Evolutionary conservation across 768 basidiomycete genomes (phyloP).

Genomic region (Chalciporus pseudorubinellus): DNA sequence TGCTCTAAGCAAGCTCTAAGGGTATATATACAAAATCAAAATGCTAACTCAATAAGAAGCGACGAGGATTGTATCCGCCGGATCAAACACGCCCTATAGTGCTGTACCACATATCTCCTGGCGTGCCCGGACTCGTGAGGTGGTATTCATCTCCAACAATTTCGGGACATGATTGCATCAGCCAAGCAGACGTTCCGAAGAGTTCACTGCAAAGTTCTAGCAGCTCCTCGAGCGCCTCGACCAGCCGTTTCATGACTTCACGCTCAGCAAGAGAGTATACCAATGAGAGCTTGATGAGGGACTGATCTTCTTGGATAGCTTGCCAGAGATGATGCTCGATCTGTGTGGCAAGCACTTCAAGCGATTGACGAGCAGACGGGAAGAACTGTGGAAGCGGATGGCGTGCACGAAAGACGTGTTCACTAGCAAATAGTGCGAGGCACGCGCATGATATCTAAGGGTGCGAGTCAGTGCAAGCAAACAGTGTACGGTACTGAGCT

Average conservation of each 20-base stretch:
- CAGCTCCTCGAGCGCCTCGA: slow-evolving; percentile 42
- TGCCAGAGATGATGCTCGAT: slow-evolving; percentile 34
- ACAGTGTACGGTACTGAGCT: background rate
- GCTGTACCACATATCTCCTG: slow-evolving; percentile 23
- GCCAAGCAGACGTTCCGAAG: slow-evolving; percentile 46
- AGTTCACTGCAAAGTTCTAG: slow-evolving; percentile 39
- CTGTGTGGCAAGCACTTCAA: slow-evolving; percentile 32
- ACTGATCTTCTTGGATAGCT: slow-evolving; percentile 27
- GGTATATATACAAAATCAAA: no score
- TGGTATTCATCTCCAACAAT: background rate
- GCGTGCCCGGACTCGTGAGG: slow-evolving; percentile 2
- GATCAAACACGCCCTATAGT: slow-evolving; percentile 25
- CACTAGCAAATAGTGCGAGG: slow-evolving; percentile 46
- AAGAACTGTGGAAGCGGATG: slow-evolving; percentile 51
- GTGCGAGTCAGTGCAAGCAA: background rate
- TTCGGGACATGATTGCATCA: slow-evolving; percentile 20
- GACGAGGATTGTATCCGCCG: background rate
- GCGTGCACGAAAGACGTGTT: slow-evolving; percentile 45
- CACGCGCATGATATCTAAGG: slow-evolving; percentile 43
- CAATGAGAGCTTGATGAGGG: slow-evolving; percentile 35
- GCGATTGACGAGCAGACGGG: slow-evolving; percentile 43
- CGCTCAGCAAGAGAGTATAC: slow-evolving; percentile 45
- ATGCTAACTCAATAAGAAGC: no score
- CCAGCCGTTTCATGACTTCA: slow-evolving; percentile 40
- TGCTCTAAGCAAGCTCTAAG: no score